Base-by-base conservation (phyloP, 176 grass and related monocot species). In the Aechmea fasciata region DNA sequence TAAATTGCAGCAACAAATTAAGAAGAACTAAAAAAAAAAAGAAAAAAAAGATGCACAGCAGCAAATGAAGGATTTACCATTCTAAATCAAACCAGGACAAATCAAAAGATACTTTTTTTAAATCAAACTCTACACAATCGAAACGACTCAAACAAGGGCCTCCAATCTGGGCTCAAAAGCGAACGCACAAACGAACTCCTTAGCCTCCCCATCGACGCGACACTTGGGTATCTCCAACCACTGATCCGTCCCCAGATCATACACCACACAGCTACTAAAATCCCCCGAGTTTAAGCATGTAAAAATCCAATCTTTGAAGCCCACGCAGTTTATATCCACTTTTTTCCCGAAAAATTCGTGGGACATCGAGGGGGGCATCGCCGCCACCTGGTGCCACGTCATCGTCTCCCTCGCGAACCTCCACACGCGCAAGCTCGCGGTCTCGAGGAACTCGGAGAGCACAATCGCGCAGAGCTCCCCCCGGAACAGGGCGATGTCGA, bases 131-230 rank as follows among this genome's bases (percentile, higher is more conserved):
- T 15, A 75, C 52, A 71, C 3, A 29, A 66, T 11, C 15, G 6
- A 65, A 15, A 3, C 48, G 9, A 15, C 68, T 76, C 68, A 93
- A 19, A 88, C 84, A 78, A 76, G 29, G 52, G 76, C 87, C 72
- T 99, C 95, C 19, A 93, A 70, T 73, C 95, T 88, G 15, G 95
- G 95, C 72, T 99, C 95, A 55, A 93, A 99, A 19, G 87, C 83
- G 87, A 99, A 81, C 15, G 87, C 84, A 65, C 90, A 83, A 65
- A 90, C 80, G 75, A 90, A 99, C 72, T 84, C 90, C 73, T 73
- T 76, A 77, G 41, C 62, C 71, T 63, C 72, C 4, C 72, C 82
- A 57, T 20, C 67, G 10, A 11, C 74, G 50, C 3, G 55, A 55
- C 75, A 75, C 26, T 18, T 41, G 0, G 87, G 84, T 24, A 99